Conservation (phyloP, 208 protist species). For the Angomonas ambiguus region DNA sequence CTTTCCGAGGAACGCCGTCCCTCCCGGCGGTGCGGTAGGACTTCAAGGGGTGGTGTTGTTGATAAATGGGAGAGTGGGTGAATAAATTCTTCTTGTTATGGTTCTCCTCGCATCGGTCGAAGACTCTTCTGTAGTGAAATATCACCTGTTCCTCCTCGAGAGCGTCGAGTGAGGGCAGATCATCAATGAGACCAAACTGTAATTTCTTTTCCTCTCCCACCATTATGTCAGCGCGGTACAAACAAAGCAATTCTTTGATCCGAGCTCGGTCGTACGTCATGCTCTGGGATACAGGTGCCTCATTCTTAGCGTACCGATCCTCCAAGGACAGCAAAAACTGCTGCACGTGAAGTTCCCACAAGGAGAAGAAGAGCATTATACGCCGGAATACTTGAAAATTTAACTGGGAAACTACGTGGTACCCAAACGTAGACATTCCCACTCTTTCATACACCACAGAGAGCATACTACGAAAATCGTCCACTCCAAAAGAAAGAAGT, state of each 20-base stretch:
- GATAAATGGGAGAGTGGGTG: background rate
- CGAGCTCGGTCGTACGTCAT: background rate
- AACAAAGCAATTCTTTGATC: background rate
- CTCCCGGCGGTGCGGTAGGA: background rate
- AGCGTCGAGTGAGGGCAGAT: conserved; percentile 32
- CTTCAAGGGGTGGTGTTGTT: background rate
- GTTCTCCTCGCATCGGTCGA: conserved; percentile 14
- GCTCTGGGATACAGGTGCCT: background rate
- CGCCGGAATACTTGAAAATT: conserved; percentile 57
- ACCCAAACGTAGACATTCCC: conserved; percentile 40
- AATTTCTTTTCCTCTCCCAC: background rate
- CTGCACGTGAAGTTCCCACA: conserved; percentile 22
- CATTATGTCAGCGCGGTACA: background rate
- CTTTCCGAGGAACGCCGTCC: background rate
- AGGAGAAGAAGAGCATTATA: conserved; percentile 47
- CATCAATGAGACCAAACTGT: background rate
- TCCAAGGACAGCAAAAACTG: conserved; percentile 2
- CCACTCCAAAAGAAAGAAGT: conserved; percentile 20
- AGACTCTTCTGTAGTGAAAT: conserved; percentile 28
- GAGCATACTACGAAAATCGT: conserved; percentile 43
- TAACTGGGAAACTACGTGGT: conserved; percentile 45
- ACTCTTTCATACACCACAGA: conserved; percentile 43
- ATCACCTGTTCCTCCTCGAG: conserved; percentile 35
- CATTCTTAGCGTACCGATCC: background rate
- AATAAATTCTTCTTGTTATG: background rate